These are phyloP conservation scores for Alternaria hordeiaustralica DNA, from an alignment of 2,329 filamentous ascomycete genomes.

Conservation along the genomic window DNA sequence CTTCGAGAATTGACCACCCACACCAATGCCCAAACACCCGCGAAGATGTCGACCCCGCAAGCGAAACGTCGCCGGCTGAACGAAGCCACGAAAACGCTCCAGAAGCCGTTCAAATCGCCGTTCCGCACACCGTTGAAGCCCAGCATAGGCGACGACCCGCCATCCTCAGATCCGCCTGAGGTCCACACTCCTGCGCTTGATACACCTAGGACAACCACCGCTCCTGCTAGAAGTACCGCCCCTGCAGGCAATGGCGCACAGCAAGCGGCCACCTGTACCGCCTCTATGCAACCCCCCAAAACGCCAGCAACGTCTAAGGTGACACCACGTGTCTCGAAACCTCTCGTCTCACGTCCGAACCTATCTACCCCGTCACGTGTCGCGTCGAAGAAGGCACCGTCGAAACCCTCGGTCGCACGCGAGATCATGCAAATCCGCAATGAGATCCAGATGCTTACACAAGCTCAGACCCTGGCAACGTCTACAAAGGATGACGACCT, in stretches of 20 bases:
- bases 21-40: constrained; percentile 21
- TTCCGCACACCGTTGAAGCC: constrained; percentile 57
- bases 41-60: constrained; percentile 57
- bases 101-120: constrained; percentile 76
- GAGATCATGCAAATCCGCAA: constrained; percentile 44
- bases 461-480: constrained; percentile 49
- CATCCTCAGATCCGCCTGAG: constrained; percentile 34
- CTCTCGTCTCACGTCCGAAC: constrained; percentile 18
- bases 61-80: constrained; percentile 70
- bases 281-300: not conserved
- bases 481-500: constrained; percentile 61
- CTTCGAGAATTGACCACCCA: not conserved
- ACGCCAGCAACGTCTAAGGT: constrained; percentile 8
- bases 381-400: constrained; percentile 16
- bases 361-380: constrained; percentile 17
- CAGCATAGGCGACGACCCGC: constrained; percentile 27
- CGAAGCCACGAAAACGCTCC: constrained; percentile 63
- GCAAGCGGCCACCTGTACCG: not conserved
- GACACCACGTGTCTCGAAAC: constrained; percentile 15
- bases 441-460: constrained; percentile 50
- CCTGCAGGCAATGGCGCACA: not conserved
- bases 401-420: constrained; percentile 36
- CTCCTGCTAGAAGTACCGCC: not conserved
- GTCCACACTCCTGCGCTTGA: constrained; percentile 3
- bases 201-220: not conserved